A percentile compares a stretch with the other conserved stretches of the same genome.
Evolutionary conservation across 257 asterid genomes (phyloP).

Genomic region (Jasminum sambac): DNA sequence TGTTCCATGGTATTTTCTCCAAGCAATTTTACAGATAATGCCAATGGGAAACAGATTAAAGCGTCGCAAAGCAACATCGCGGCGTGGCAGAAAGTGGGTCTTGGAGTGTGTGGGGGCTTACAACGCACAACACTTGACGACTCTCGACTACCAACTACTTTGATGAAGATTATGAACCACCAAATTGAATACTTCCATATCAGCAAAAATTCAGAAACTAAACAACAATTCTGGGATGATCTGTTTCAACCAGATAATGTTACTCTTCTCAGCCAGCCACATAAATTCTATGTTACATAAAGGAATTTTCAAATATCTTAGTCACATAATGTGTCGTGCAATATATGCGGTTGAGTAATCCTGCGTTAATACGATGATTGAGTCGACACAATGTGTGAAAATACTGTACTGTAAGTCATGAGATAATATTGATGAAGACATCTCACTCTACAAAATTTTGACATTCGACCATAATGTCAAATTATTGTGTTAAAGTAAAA

Average conservation of each 20-base stretch:
- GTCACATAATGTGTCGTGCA: not conserved
- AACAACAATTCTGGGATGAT: constrained; percentile 9
- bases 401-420: too few species aligned
- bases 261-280: not conserved
- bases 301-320: not conserved
- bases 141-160: not conserved
- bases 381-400: too few species aligned
- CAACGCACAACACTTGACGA: not conserved
- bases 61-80: not conserved
- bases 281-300: not conserved
- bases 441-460: too few species aligned
- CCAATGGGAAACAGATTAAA: not conserved
- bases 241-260: constrained; percentile 10
- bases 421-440: too few species aligned
- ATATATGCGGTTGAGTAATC: constrained; percentile 1
- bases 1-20: not conserved
- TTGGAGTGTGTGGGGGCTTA: not conserved
- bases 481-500: too few species aligned
- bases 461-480: too few species aligned
- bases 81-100: not conserved
- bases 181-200: constrained; percentile 30
- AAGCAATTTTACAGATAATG: not conserved
- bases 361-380: too few species aligned
- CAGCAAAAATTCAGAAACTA: constrained; percentile 19
- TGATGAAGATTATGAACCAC: constrained; percentile 15